A percentile compares a stretch with the other conserved stretches of the same genome.
These are phyloP conservation scores for Mucuna pruriens DNA, from an alignment of 306 rosid genomes.

Conservation along the genomic window DNA sequence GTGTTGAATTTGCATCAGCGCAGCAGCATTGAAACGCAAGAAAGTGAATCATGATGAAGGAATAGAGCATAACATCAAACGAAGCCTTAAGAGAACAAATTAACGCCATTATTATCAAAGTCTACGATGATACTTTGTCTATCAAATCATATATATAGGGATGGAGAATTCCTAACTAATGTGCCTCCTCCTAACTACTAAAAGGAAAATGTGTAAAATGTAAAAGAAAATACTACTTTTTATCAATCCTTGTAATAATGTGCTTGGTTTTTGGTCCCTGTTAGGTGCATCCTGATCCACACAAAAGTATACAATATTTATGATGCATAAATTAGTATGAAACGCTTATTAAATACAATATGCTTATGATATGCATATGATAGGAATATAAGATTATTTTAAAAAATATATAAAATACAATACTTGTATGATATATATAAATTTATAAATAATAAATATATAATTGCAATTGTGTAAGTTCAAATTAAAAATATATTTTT, in stretches of 20 bases:
- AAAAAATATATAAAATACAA: too few species aligned
- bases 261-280: neutral
- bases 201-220: neutral
- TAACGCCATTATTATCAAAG: neutral
- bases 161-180: neutral
- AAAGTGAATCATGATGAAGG: neutral
- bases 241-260: neutral
- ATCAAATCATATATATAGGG: neutral
- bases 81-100: neutral
- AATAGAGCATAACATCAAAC: neutral
- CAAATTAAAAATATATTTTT: too few species aligned
- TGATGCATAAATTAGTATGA: too few species aligned
- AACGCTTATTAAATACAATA: too few species aligned
- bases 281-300: too few species aligned
- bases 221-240: neutral
- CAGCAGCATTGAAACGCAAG: neutral
- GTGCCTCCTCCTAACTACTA: neutral
- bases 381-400: too few species aligned
- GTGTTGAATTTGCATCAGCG: neutral
- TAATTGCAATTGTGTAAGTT: too few species aligned
- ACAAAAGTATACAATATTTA: too few species aligned
- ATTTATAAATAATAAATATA: too few species aligned
- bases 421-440: too few species aligned
- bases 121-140: neutral
- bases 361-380: too few species aligned